Base-by-base conservation (phyloP, 2,329 filamentous ascomycete species). In the Sphaerulina musiva region DNA sequence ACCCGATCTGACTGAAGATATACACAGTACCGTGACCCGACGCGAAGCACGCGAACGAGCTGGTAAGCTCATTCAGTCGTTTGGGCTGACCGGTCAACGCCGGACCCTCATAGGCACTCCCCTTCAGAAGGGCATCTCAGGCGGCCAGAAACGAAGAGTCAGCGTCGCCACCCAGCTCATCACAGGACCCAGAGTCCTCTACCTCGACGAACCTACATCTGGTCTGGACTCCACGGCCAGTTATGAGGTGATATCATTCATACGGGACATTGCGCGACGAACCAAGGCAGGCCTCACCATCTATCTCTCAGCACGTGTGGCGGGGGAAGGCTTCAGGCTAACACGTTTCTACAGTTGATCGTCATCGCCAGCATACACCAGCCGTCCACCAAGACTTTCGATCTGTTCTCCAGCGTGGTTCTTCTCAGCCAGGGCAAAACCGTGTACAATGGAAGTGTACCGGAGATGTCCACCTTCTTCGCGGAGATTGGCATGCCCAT, bases 351-450 rank as follows among this genome's bases (percentile, higher is more conserved):
- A 11, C 57, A 85, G 81, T 75, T 91, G 51, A 80, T 91, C 53
- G 80, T 91, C 14, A 81, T 93, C 53, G 85, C 85, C 6, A 87
- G 84, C 48, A 92, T 93, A 53, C 89, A 93, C 63, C 88, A 93
- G 64, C 89, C 88, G 0, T 91, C 87, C 0, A 86, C 86, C 0
- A 78, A 82, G 0, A 90, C 85, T 0, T 92, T 89, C 62, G 77
- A 84, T 52, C 78, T 89, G 1, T 92, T 93, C 61, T 87, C 92
- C 64, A 86, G 86, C 64, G 73, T 92, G 0, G 72, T 86, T 41
- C 77, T 93, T 0, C 75, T 95, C 0, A 89, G 87, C 0, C 72
- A 72, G 2, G 88, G 87, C 5, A 79, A 77, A 54, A 80, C 83
- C 0, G 84, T 83, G 62, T 93, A 89, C 69, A 87, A 84, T 59